Conservation (phyloP, 2,329 filamentous ascomycete genomes). For the Pleomassaria siparia region DNA sequence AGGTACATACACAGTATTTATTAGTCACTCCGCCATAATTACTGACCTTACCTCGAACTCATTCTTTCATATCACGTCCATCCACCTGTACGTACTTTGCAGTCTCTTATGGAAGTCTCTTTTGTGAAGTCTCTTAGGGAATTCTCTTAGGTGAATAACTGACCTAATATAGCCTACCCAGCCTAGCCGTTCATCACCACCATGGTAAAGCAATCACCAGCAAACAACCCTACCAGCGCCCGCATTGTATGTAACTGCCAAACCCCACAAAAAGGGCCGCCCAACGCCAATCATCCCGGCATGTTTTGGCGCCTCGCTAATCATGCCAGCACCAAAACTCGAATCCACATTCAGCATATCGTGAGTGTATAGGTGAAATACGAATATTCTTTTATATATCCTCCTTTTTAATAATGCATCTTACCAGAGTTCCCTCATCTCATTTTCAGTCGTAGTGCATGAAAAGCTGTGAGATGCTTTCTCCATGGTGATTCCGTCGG, state of each 20-base stretch:
- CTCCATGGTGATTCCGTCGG: constrained; percentile 92
- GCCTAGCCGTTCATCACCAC: neutral
- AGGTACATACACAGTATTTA: too few species aligned
- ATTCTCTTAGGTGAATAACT: too few species aligned
- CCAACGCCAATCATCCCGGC: neutral
- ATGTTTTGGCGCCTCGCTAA: constrained; percentile 19
- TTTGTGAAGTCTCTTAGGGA: too few species aligned
- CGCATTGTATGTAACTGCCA: too few species aligned
- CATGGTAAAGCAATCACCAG: neutral
- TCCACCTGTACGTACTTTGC: too few species aligned
- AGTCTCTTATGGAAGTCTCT: too few species aligned
- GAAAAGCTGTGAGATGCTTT: constrained; percentile 65
- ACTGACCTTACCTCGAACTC: too few species aligned
- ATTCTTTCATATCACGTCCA: too few species aligned
- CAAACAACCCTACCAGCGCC: neutral
- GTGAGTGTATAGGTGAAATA: neutral
- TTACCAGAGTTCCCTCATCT: neutral
- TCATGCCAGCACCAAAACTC: neutral
- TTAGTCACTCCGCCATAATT: too few species aligned
- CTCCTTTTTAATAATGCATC: neutral
- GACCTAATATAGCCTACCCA: too few species aligned
- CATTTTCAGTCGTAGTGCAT: constrained; percentile 43
- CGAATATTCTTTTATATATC: too few species aligned
- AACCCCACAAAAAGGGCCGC: neutral
- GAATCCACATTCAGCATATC: neutral